Conservation (phyloP, 2,329 filamentous ascomycete species). For the Meredithiella fracta region DNA sequence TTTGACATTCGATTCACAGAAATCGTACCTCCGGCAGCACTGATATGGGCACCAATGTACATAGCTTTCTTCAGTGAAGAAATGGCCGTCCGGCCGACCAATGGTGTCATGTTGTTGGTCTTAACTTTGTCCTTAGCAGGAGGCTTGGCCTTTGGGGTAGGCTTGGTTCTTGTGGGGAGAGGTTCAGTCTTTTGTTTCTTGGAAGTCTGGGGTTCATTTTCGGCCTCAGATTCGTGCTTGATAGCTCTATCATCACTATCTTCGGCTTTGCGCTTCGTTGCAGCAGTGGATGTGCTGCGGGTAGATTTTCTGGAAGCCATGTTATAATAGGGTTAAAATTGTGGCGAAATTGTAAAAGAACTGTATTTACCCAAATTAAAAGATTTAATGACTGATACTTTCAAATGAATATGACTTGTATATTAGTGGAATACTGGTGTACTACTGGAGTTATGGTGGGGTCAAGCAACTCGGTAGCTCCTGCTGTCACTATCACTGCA, state of each 20-base stretch:
- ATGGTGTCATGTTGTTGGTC: conserved; percentile 33
- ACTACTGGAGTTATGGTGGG: too few relatives aligned
- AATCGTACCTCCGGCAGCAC: conserved; percentile 58
- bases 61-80: conserved; percentile 49
- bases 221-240: conserved; percentile 16
- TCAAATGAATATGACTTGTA: too few relatives aligned
- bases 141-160: conserved; percentile 18
- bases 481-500: neutral
- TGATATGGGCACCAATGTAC: conserved; percentile 86
- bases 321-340: neutral
- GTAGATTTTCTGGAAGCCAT: conserved; percentile 11
- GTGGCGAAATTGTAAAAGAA: neutral
- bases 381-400: too few relatives aligned
- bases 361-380: too few relatives aligned
- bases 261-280: conserved; percentile 15
- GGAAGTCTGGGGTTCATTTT: conserved; percentile 17
- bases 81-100: conserved; percentile 51
- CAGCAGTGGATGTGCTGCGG: conserved; percentile 3
- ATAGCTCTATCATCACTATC: conserved; percentile 17
- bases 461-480: too few relatives aligned
- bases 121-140: conserved; percentile 23
- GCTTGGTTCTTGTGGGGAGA: conserved; percentile 7
- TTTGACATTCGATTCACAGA: neutral
- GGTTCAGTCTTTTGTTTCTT: conserved; percentile 29
- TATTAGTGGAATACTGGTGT: too few relatives aligned